Percentiles rank a stretch among this genome's conserved stretches.
phyloP scores from a whole-genome alignment of 495 filamentous ascomycete species.

The Penicillium soppii region DNA sequence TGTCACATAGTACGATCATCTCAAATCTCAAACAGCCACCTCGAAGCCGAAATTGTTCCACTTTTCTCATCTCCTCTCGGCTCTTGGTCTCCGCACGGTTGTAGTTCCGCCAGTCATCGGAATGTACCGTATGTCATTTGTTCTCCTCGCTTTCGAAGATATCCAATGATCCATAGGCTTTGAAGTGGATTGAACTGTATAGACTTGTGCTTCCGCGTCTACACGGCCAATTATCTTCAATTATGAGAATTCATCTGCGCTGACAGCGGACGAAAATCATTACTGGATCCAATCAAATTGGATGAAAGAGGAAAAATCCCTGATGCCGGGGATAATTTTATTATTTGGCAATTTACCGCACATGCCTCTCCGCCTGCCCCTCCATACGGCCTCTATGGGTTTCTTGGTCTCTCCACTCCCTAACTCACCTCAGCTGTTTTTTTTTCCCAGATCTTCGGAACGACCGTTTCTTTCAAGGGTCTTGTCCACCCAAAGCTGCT shows the following conservation, averaged over 20 bases:
- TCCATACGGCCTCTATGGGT: constrained; percentile 16
- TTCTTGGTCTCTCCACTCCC: constrained; percentile 9
- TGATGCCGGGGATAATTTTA: no score
- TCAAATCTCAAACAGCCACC: not conserved
- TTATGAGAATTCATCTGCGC: not conserved
- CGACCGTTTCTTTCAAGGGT: not conserved
- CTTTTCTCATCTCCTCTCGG: not conserved
- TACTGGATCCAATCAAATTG: not conserved
- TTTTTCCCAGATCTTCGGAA: constrained; percentile 13
- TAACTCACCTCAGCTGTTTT: constrained; percentile 1
- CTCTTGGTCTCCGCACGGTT: not conserved
- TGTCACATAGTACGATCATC: not conserved
- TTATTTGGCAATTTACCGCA: constrained; percentile 1
- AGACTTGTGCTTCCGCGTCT: no score
- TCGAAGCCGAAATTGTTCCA: not conserved
- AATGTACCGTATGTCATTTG: not conserved
- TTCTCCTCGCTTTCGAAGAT: not conserved
- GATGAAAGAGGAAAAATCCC: no score
- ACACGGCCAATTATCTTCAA: not conserved
- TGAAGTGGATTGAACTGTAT: no score
- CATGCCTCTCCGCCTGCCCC: constrained; percentile 16
- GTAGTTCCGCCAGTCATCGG: not conserved
- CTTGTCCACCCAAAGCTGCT: not conserved
- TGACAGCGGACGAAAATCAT: constrained; percentile 7
- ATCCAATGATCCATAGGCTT: no score